phyloP scores from a whole-genome alignment of 23 red algal species.

The Pyropia yezoensis region DNA sequence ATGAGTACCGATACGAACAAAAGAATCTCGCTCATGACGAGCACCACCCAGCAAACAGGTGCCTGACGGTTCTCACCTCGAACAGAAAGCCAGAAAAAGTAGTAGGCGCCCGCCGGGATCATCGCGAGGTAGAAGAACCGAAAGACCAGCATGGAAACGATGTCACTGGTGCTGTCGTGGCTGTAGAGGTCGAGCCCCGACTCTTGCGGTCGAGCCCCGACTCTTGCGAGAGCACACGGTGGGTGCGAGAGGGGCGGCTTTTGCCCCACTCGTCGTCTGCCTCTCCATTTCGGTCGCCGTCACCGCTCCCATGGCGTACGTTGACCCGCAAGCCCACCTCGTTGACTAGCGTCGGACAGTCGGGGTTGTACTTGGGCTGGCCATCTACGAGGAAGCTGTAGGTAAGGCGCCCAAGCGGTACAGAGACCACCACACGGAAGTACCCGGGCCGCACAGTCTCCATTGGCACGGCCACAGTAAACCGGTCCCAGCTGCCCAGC shows the following conservation, averaged over 20 bases:
- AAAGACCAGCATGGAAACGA: constrained; percentile 56
- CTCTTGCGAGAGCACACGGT: too few relatives aligned
- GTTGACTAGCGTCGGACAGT: constrained; percentile 20
- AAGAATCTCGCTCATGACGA: constrained; percentile 38
- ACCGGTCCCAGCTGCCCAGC: constrained; percentile 42
- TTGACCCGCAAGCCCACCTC: constrained; percentile 47
- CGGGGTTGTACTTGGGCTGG: constrained; percentile 11
- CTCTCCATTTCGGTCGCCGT: too few relatives aligned
- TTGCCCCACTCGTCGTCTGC: too few relatives aligned
- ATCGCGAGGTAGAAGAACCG: constrained; percentile 47
- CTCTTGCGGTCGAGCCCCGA: too few relatives aligned
- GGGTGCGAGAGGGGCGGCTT: too few relatives aligned
- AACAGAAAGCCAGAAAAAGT: constrained; percentile 50
- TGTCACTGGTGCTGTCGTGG: constrained; percentile 22
- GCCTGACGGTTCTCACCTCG: constrained; percentile 24
- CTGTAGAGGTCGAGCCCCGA: constrained; percentile 48
- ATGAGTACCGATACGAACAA: constrained; percentile 27
- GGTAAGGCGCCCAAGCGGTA: constrained; percentile 35
- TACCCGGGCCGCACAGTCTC: constrained; percentile 34
- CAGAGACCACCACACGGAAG: constrained; percentile 32
- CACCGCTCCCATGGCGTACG: constrained; percentile 30
- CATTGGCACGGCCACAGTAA: constrained; percentile 36
- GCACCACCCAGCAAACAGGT: constrained; percentile 28
- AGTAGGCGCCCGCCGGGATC: constrained; percentile 39
- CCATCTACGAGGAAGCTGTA: constrained; percentile 50